Conservation (phyloP, 2,329 filamentous ascomycete genomes). For the Colletotrichum camelliae region DNA sequence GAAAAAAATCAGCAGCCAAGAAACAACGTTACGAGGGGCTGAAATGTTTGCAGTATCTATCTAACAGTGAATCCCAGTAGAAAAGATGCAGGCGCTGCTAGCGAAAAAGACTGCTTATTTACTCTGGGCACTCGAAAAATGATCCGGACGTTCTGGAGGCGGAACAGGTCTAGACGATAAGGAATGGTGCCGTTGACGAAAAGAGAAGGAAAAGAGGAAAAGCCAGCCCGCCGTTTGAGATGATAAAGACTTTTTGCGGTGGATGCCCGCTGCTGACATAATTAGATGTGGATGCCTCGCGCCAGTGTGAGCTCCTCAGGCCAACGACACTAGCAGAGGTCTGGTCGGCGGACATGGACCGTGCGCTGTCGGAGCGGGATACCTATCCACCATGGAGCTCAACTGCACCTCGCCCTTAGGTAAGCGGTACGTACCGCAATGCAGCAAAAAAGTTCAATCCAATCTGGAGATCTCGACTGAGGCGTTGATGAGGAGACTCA, state of each 20-base stretch:
- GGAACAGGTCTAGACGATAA: conserved; percentile 89
- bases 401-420: not conserved
- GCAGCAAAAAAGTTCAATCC: conserved; percentile 33
- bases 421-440: conserved; percentile 29
- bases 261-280: conserved; percentile 6
- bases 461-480: conserved; percentile 15
- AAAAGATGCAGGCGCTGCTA: conserved; percentile 84
- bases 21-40: not conserved
- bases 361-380: not conserved
- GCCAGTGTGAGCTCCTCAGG: not conserved
- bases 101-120: conserved; percentile 89
- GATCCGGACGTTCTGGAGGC: conserved; percentile 81
- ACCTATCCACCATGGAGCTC: not conserved
- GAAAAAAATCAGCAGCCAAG: not conserved
- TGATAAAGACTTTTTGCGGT: conserved; percentile 15
- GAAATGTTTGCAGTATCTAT: conserved; percentile 90
- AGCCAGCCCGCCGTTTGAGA: not conserved
- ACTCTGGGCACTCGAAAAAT: conserved; percentile 89
- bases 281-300: not conserved
- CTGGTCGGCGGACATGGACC: not conserved
- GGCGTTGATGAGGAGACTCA: conserved; percentile 8
- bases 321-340: not conserved
- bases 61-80: conserved; percentile 87
- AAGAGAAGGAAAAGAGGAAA: conserved; percentile 35
- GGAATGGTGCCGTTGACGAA: conserved; percentile 74